Conservation (phyloP, 148 eudicot species). For the Vaccinium myrtillus region DNA sequence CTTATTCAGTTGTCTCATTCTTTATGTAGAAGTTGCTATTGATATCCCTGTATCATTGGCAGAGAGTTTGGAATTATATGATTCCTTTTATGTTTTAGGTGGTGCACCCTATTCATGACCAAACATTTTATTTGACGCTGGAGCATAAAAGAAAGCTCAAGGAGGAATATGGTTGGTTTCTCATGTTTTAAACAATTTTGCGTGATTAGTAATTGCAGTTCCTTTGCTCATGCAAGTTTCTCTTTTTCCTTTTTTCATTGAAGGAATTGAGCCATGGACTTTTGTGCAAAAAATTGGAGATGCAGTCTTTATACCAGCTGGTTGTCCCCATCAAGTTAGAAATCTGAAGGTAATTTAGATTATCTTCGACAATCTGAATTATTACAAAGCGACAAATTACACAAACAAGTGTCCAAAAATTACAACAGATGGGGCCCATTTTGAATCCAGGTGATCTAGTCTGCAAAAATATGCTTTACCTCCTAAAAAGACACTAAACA, state of each 20-base stretch:
- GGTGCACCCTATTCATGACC: conserved; percentile 48
- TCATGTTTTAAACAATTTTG: background rate
- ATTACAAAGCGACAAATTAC: background rate
- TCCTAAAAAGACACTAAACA: background rate
- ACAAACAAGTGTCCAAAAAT: background rate
- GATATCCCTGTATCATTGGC: background rate
- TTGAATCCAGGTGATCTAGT: background rate
- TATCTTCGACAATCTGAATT: background rate
- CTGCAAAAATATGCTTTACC: background rate
- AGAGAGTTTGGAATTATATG: background rate
- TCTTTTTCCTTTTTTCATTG: background rate
- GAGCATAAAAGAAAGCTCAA: conserved; percentile 40
- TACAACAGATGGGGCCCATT: background rate
- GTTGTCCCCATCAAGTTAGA: conserved; percentile 62
- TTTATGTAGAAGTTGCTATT: background rate
- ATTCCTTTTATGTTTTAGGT: conserved; percentile 28
- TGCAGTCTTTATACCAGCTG: conserved; percentile 60
- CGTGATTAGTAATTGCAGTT: background rate
- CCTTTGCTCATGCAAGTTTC: background rate
- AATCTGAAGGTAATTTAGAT: conserved; percentile 47
- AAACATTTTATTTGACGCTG: conserved; percentile 41
- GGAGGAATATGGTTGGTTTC: conserved; percentile 41
- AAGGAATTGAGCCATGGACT: conserved; percentile 65
- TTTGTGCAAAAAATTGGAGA: conserved; percentile 58
- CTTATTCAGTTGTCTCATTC: background rate